These are phyloP conservation scores for Scedosporium dehoogii DNA, from an alignment of 2,329 filamentous ascomycete genomes.

Conservation along the genomic window DNA sequence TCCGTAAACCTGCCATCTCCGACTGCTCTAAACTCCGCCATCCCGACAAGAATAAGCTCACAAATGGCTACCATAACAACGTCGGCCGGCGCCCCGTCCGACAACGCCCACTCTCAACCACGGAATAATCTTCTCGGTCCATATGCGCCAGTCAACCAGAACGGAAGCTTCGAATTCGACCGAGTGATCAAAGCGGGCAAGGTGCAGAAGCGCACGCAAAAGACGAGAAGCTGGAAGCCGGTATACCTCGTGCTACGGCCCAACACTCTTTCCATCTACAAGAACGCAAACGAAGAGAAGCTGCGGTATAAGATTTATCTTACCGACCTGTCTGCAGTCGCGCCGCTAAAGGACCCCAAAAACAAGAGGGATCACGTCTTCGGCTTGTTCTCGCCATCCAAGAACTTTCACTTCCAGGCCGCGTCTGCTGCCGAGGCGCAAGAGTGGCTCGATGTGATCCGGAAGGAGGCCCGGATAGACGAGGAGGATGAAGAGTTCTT, in stretches of 20 bases:
- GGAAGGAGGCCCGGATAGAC: constrained; percentile 71
- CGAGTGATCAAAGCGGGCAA: constrained; percentile 83
- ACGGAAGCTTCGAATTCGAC: constrained; percentile 94
- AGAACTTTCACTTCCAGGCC: constrained; percentile 86
- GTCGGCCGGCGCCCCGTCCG: not conserved
- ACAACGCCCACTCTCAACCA: not conserved
- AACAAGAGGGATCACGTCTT: constrained; percentile 81
- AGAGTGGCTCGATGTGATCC: constrained; percentile 78
- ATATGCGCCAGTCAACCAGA: constrained; percentile 77
- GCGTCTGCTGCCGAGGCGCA: constrained; percentile 62
- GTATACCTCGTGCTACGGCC: constrained; percentile 84
- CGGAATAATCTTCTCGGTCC: not conserved
- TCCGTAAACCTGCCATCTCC: not conserved
- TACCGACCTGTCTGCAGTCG: constrained; percentile 83
- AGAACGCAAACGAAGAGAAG: constrained; percentile 80
- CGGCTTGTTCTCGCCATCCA: constrained; percentile 80
- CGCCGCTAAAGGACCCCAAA: constrained; percentile 80
- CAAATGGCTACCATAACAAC: constrained; percentile 6
- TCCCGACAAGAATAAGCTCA: not conserved
- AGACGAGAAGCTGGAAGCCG: constrained; percentile 92
- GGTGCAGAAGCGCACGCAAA: constrained; percentile 79
- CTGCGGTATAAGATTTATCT: constrained; percentile 81
- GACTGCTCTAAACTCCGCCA: not conserved
- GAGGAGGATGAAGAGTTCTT: constrained; percentile 82
- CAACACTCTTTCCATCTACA: constrained; percentile 86